Percentiles rank a stretch among this genome's conserved stretches.
Evolutionary conservation across 352 stramenopile genomes (phyloP).

Genomic region (Globisporangium recalcitrans): DNA sequence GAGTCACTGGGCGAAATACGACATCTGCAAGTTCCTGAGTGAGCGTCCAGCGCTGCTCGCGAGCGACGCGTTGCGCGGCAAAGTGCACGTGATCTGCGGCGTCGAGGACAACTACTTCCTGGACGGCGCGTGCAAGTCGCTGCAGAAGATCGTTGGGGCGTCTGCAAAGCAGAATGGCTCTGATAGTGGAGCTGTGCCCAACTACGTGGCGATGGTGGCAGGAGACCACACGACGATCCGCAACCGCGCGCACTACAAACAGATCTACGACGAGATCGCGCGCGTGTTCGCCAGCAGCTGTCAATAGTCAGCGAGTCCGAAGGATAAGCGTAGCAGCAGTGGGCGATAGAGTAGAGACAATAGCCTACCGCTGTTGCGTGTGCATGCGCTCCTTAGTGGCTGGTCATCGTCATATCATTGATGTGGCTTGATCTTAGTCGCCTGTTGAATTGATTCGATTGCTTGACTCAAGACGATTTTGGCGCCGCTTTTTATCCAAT

Average conservation of each 20-base stretch:
- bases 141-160: constrained; percentile 46
- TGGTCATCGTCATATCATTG: no score
- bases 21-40: constrained; percentile 56
- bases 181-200: constrained; percentile 23
- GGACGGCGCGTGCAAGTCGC: constrained; percentile 50
- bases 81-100: constrained; percentile 71
- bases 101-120: constrained; percentile 77
- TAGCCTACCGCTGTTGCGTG: not conserved
- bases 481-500: not conserved
- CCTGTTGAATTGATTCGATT: not conserved
- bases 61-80: constrained; percentile 36
- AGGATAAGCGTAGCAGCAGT: constrained; percentile 9
- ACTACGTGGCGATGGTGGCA: constrained; percentile 64
- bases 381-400: no score
- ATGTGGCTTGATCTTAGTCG: not conserved
- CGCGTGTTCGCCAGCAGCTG: constrained; percentile 15
- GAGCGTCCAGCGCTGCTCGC: constrained; percentile 32
- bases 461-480: not conserved
- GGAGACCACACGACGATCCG: constrained; percentile 71
- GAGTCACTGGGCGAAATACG: constrained; percentile 52
- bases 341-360: constrained; percentile 3
- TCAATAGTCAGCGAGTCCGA: not conserved
- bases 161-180: constrained; percentile 11
- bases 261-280: constrained; percentile 64
- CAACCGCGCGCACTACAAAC: constrained; percentile 54